A percentile compares a stretch with the other conserved stretches of the same genome.
These are phyloP conservation scores for Sherardia arvensis DNA, from an alignment of 257 asterid genomes.

Conservation along the genomic window DNA sequence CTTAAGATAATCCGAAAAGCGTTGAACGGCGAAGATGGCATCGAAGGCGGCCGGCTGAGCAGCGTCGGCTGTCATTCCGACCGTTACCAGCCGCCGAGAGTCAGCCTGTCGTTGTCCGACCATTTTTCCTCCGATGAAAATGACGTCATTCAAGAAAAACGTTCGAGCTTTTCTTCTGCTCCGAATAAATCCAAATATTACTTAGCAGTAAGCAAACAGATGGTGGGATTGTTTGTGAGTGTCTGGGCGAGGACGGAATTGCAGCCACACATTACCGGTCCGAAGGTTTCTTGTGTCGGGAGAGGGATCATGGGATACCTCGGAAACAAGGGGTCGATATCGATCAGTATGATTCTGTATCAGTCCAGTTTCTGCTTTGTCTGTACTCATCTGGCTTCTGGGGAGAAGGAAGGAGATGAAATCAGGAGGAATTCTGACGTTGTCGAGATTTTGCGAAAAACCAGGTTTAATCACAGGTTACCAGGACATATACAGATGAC, in stretches of 20 bases:
- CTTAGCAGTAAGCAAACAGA: constrained; percentile 67
- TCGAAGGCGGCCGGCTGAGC: background rate
- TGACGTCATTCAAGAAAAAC: constrained; percentile 9
- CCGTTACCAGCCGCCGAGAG: constrained; percentile 6
- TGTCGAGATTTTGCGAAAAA: constrained; percentile 49
- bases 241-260: constrained; percentile 65
- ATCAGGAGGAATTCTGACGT: constrained; percentile 59
- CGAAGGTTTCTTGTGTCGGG: constrained; percentile 67
- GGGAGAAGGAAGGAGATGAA: constrained; percentile 65
- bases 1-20: constrained; percentile 47
- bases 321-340: constrained; percentile 84
- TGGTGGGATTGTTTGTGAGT: constrained; percentile 64
- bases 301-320: constrained; percentile 78
- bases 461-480: constrained; percentile 38
- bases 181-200: constrained; percentile 20
- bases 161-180: constrained; percentile 12
- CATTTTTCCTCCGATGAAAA: constrained; percentile 19
- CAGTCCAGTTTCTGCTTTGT: constrained; percentile 59
- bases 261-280: constrained; percentile 27
- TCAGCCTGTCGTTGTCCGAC: constrained; percentile 52
- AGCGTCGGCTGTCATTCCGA: background rate
- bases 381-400: constrained; percentile 81
- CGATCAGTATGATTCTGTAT: constrained; percentile 61
- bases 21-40: constrained; percentile 22
- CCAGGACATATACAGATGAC: constrained; percentile 15